Base-by-base conservation (phyloP, 176 grass and related monocot species). In the Aegilops tauschii region DNA sequence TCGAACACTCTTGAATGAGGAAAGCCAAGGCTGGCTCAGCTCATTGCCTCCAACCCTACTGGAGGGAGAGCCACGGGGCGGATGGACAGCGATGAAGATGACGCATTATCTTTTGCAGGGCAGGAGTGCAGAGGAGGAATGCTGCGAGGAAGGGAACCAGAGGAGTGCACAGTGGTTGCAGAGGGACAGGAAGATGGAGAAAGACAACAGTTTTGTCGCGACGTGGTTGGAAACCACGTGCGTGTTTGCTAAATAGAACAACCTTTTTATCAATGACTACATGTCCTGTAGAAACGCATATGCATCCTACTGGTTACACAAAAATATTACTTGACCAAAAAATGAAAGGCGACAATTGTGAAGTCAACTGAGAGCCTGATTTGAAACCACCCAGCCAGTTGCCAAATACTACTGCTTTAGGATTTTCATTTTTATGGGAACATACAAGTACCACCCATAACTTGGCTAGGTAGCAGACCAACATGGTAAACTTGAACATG, bases 401-500 rank as follows among this genome's bases (percentile, higher is more conserved):
- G 44, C 11, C 44, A 45, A 45, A 45, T 45, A 45, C 44, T 44
- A 44, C 42, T 44, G 12, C 42, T 44, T 44, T 44, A 44, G 42
- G 42, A 44, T 12, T 45, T 45, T 4, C 44, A 45, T 45, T 45
- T 45, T 45, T 45, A 45, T 45, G 44, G 44, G 44, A 45, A 45
- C 44, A 11, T 45, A 45, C 44, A 45, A 45, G 44, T 12, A 45
- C 3, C 1, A 45, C 44, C 44, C 44, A 45, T 45, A 45, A 45
- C 44, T 45, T 45, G 44, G 0, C 44, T 45, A 45, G 11, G 44
- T 45, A 45, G 9, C 44, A 66, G 39, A 72, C 40, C 47, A 27
- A 73, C 12, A 79, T 63, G 31, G 58, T 23, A 78, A 69, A 75
- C 69, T 58, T 76, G 61, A 73, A 68, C 9, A 86, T 11, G 9